Base-by-base conservation (phyloP, 257 asterid species). In the Rauvolfia tetraphylla region DNA sequence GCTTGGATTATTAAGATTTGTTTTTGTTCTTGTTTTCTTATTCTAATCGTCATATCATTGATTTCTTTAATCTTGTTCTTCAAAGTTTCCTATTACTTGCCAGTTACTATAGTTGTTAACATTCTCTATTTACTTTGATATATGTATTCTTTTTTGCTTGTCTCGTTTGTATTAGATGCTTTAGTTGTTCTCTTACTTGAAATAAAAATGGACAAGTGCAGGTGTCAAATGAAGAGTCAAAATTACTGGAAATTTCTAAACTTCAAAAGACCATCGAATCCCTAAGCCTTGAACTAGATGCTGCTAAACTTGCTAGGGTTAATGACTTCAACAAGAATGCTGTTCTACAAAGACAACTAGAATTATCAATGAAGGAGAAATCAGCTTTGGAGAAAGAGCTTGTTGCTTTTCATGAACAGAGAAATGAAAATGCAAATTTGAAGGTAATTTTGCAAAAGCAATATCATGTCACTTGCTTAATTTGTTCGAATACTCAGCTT, bases 181-280 rank as follows among this genome's bases (percentile, higher is more conserved):
- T 7, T 36, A 33, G 44, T 14, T 63, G n/a, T 36, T 20, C 46
- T 36, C 72, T n/a, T 67, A 38, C 49, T 23, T 22, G 31, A 23
- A 66, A 51, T 49, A n/a, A 67, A 67, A 18, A 48, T 70, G 74
- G 41, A 46, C 13, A 70, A 29, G 31, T 86, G 88, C 95, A 95
- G 99, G 83, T 83, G 54, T 90, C 98, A 36, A 89, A 81, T 82
- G 99, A 95, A 51, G 97, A 95, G 84, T 89, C 93, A 42, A 93
- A 88, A 83, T 74, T 83, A 74, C 89, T 86, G 84, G 98, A 95
- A 80, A 85, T 93, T 54, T 88, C 96, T 75, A 95, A 90, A 87
- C 97, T 95, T 85, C 90, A 90, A 68, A 93, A 95, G 90, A 89
- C 88, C 54, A 88, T 93, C 75, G 97, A 91, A 87, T 90, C 98